A percentile compares a stretch with the other conserved stretches of the same genome.
phyloP scores from a whole-genome alignment of 2,329 filamentous ascomycete genomes.

The Aureobasidium sp. region DNA sequence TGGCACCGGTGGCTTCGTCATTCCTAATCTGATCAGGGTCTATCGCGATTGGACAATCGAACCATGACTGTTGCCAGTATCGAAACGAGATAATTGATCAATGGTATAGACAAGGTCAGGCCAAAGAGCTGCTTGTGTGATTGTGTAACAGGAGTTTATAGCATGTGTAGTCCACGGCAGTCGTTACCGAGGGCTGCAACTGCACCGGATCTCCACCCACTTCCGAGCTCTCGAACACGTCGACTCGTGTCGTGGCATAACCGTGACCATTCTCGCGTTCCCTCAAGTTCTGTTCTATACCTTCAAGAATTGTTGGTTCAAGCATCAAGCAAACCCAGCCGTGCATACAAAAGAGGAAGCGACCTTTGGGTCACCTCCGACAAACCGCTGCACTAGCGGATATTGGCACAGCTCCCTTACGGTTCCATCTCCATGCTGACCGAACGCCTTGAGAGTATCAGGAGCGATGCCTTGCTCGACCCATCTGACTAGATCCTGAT shows the following conservation, averaged over 20 bases:
- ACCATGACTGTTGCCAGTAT: not conserved
- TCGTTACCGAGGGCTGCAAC: not conserved
- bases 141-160: not conserved
- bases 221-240: not conserved
- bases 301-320: not conserved
- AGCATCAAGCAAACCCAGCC: not conserved
- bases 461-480: slow-evolving; percentile 27
- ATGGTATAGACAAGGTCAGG: not conserved
- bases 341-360: slow-evolving; percentile 21
- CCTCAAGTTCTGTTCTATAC: not conserved
- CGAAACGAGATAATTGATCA: not conserved
- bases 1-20: slow-evolving; percentile 3
- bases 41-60: not conserved
- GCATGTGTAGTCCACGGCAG: not conserved
- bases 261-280: too few species aligned
- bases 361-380: slow-evolving; percentile 18
- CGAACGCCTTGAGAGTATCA: slow-evolving; percentile 20
- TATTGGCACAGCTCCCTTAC: slow-evolving; percentile 20
- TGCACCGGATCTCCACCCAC: slow-evolving; percentile 5
- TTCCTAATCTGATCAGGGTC: not conserved
- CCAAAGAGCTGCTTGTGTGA: not conserved
- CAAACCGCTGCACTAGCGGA: slow-evolving; percentile 20
- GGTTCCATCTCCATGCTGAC: not conserved
- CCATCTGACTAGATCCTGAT: slow-evolving; percentile 22
- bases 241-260: not conserved